These are phyloP conservation scores for Mortierella sp. DNA, from an alignment of 371 early-diverging fungal species.

Conservation along the genomic window DNA sequence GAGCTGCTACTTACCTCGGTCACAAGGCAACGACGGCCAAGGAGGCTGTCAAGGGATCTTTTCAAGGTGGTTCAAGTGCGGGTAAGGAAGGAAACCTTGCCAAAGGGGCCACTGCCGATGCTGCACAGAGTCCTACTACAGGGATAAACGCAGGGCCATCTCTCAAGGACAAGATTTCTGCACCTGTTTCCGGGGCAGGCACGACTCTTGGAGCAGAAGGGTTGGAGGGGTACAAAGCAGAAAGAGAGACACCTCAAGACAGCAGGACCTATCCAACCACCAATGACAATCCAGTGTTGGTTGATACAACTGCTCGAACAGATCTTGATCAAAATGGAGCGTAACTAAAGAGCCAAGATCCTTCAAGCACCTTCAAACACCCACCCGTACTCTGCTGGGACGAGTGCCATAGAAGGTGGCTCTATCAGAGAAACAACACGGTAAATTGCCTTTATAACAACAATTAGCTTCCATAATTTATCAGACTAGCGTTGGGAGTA, in stretches of 20 bases:
- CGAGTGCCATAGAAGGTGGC: no score
- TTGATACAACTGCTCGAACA: no score
- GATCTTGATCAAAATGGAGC: no score
- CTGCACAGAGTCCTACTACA: not conserved
- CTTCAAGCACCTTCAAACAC: no score
- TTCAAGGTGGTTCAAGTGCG: not conserved
- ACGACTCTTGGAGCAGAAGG: not conserved
- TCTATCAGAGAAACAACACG: no score
- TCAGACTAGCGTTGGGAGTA: no score
- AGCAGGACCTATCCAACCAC: not conserved
- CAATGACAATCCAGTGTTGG: no score
- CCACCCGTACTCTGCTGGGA: no score
- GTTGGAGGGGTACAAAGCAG: not conserved
- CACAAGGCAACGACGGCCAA: conserved; percentile 6
- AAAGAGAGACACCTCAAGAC: not conserved
- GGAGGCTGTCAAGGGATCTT: not conserved
- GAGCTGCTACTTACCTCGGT: conserved; percentile 7
- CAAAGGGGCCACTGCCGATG: not conserved
- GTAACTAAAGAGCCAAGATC: no score
- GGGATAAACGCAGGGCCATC: not conserved
- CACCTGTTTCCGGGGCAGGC: not conserved
- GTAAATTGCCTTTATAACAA: no score
- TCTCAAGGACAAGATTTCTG: not conserved
- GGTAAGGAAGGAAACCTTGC: not conserved
- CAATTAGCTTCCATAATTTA: no score